phyloP scores from a whole-genome alignment of 192 early-diverging fungal genomes.

The Lobosporangium transversale region DNA sequence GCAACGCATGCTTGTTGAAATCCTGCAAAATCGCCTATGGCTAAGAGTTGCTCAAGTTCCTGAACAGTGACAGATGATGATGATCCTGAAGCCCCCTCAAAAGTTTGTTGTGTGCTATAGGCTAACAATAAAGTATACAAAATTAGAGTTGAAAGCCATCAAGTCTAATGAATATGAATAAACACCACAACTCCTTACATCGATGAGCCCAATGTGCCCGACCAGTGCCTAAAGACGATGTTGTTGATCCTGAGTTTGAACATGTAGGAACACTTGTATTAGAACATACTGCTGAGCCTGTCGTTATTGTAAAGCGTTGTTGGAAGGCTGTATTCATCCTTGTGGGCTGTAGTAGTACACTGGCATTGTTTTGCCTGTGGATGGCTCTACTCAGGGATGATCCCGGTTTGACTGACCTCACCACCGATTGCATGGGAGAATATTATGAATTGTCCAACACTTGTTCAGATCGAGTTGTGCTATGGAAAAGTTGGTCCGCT shows the following conservation, averaged over 20 bases:
- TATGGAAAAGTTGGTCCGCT: no score
- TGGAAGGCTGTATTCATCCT: not conserved
- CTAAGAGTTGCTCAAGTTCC: slow-evolving; percentile 31
- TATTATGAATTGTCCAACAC: no score
- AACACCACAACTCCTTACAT: not conserved
- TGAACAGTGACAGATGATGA: slow-evolving; percentile 9
- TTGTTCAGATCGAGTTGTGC: no score
- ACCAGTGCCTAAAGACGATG: not conserved
- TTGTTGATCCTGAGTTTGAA: not conserved
- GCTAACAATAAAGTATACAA: not conserved
- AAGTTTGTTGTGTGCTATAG: not conserved
- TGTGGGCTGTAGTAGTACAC: not conserved
- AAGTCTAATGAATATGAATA: not conserved
- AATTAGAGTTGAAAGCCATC: not conserved
- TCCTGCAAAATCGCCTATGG: slow-evolving; percentile 24
- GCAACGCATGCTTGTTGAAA: slow-evolving; percentile 26
- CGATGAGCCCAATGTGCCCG: not conserved
- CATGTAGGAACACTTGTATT: not conserved
- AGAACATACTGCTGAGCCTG: not conserved
- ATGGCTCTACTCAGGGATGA: slow-evolving; percentile 15
- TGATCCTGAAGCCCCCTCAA: not conserved
- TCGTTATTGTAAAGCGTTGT: not conserved
- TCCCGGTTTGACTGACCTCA: slow-evolving; percentile 22
- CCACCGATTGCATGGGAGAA: slow-evolving; percentile 7
- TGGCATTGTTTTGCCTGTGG: not conserved